Evolutionary conservation across 768 basidiomycete genomes (phyloP).

Genomic region (Ramaria rubella): DNA sequence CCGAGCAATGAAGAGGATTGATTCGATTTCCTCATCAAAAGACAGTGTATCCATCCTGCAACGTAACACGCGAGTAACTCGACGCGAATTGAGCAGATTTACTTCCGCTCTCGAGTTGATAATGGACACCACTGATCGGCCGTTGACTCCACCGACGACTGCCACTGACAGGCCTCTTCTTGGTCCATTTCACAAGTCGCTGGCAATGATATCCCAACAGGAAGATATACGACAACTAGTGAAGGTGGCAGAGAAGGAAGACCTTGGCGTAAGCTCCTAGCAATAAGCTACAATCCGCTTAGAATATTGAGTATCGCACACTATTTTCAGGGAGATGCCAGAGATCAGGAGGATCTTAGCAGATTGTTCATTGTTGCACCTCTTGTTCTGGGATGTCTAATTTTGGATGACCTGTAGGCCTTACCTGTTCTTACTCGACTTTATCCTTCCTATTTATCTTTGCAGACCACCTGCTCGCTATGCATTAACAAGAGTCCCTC

Average conservation of each 20-base stretch:
- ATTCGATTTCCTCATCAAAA: slow-evolving; percentile 77
- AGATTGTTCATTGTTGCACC: slow-evolving; percentile 52
- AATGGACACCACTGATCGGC: slow-evolving; percentile 5
- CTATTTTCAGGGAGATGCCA: slow-evolving; percentile 14
- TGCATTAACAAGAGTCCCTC: slow-evolving; percentile 51
- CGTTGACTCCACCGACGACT: background rate
- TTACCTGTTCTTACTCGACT: background rate
- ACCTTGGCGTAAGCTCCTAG: slow-evolving; percentile 35
- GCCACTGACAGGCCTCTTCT: slow-evolving; percentile 1
- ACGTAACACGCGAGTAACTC: background rate
- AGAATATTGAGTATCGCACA: background rate
- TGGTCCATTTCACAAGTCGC: slow-evolving; percentile 3
- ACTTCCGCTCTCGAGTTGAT: background rate
- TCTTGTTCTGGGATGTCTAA: slow-evolving; percentile 59
- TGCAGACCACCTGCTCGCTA: slow-evolving; percentile 53
- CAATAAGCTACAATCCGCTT: background rate
- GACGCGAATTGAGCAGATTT: no score
- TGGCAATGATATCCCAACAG: background rate
- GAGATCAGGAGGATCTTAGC: slow-evolving; percentile 32
- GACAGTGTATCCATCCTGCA: slow-evolving; percentile 21
- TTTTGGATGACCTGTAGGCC: slow-evolving; percentile 55
- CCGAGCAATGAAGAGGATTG: slow-evolving; percentile 81
- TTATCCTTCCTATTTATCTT: slow-evolving; percentile 1
- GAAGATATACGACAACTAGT: slow-evolving; percentile 36
- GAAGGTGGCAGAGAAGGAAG: slow-evolving; percentile 22